Percentiles rank a stretch among this genome's conserved stretches.
Conservation (phyloP, 257 asterid genomes). For the Marsdenia floribunda region DNA sequence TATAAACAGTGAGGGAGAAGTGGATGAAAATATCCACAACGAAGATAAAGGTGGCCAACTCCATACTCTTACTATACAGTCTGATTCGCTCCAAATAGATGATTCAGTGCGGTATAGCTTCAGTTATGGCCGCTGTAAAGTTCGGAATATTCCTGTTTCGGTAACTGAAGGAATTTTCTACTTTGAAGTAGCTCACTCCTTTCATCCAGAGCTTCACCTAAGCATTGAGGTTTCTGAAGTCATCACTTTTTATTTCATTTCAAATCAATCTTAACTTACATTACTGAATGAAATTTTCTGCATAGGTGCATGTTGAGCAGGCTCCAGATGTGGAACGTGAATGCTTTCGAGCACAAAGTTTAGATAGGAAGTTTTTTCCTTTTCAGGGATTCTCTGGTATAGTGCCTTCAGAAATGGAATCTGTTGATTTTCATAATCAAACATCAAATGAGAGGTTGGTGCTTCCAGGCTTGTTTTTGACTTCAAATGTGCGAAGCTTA, state of each 20-base stretch:
- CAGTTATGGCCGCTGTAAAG: slow-evolving; percentile 45
- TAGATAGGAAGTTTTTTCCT: slow-evolving; percentile 11
- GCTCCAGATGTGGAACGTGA: slow-evolving; percentile 2
- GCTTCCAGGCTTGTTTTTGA: slow-evolving; percentile 10
- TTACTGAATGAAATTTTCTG: slow-evolving; percentile 2
- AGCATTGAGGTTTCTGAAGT: slow-evolving; percentile 41
- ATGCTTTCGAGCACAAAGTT: slow-evolving; percentile 8
- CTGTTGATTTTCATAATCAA: not conserved
- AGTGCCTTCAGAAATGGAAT: slow-evolving; percentile 20
- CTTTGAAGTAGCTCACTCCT: slow-evolving; percentile 49
- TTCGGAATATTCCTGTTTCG: slow-evolving; percentile 55
- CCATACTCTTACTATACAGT: slow-evolving; percentile 45
- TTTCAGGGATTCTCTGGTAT: slow-evolving; percentile 10
- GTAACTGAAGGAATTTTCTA: slow-evolving; percentile 34
- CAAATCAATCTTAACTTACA: not conserved
- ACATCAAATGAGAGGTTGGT: slow-evolving; percentile 9
- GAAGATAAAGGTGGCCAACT: slow-evolving; percentile 43
- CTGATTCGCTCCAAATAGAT: slow-evolving; percentile 35
- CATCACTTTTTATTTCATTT: slow-evolving; percentile 1
- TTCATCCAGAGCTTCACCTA: slow-evolving; percentile 43
- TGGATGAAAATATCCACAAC: slow-evolving; percentile 46
- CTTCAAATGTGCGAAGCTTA: slow-evolving; percentile 14
- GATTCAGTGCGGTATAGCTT: slow-evolving; percentile 42
- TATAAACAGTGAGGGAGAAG: slow-evolving; percentile 36
- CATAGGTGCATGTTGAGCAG: slow-evolving; percentile 38